Evolutionary conservation across 768 basidiomycete species (phyloP), one percentile per base, ranked within the genome.

Genomic region (Leccinum subgranulosum): DNA sequence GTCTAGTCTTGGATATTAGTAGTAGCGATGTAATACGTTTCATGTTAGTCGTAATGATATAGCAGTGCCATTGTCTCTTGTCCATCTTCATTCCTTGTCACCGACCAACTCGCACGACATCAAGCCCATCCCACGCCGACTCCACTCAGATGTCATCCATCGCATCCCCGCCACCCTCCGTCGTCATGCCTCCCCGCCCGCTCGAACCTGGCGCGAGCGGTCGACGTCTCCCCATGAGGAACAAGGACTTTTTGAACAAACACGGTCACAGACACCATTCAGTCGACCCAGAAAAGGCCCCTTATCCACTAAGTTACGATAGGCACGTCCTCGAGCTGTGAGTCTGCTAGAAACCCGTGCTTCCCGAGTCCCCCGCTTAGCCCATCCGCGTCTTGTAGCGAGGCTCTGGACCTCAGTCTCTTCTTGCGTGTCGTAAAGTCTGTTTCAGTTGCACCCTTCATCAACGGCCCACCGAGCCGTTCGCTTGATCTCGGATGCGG

Each of bases 271-370:
- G 77, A 54, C 84, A 87, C 58, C 90, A 90, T 67, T 77, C 81
- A 17, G 85, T 84, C 65, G 85, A 85, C 60, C 79, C 78, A 39
- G 86, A 88, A 68, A 90, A 91, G 74, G 90, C 87, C 2, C 90
- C 88, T 2, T 92, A 92, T 75, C 90, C 90, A 1, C 67, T 88
- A 36, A 85, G 83, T 25, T 91, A 90, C 68, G 85, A 89, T 67
- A 79, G 77, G 51, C 74, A 84, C 45, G 75, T 88, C 54, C 73
- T 90, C 43, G 87, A 90, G 64, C 73, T 88, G 89, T 90, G 70
- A 67, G 84, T 77, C 11, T 1, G 17, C 25, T 21, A n/a, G 6
- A 49, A 17, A 3, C 23, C 33, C n/a, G 23, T 53, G 0, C 28
- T 29, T 31, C 27, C 45, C 33, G 29, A 41, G 33, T 27, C 12